phyloP scores from a whole-genome alignment of 1,284 basidiomycete species.

The Testicularia cyperi region DNA sequence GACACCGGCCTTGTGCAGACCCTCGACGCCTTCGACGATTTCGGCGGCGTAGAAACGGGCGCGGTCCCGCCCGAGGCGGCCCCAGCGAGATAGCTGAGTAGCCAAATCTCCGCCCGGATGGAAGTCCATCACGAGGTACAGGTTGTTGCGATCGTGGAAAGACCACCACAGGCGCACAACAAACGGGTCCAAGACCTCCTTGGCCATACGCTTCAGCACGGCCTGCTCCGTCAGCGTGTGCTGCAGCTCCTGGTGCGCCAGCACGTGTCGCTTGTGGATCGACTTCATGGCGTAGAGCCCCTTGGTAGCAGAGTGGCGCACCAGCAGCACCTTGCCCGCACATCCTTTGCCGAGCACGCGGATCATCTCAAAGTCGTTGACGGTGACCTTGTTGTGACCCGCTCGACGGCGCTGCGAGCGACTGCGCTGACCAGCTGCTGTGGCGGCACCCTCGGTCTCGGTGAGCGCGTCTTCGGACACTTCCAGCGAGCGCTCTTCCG shows the following conservation, averaged over 20 bases:
- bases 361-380: constrained; percentile 69
- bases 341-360: constrained; percentile 60
- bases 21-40: constrained; percentile 95
- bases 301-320: constrained; percentile 46
- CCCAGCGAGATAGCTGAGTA: constrained; percentile 74
- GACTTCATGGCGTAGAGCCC: constrained; percentile 59
- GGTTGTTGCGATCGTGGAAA: constrained; percentile 59
- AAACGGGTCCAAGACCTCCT: constrained; percentile 57
- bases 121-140: constrained; percentile 66
- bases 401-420: constrained; percentile 17
- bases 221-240: constrained; percentile 59
- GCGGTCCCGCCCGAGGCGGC: constrained; percentile 90
- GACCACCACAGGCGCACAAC: constrained; percentile 60
- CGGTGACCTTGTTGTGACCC: constrained; percentile 50
- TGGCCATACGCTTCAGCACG: constrained; percentile 71
- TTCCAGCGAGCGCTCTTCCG: constrained; percentile 33
- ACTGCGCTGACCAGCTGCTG: neutral
- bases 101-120: constrained; percentile 99
- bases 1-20: constrained; percentile 97
- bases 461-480: constrained; percentile 7
- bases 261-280: constrained; percentile 58
- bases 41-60: constrained; percentile 98
- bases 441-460: constrained; percentile 4
- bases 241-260: constrained; percentile 59
- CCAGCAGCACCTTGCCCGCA: constrained; percentile 58